A percentile compares a stretch with the other conserved stretches of the same genome.
Conservation (phyloP, 1,139 yeast genomes). For the Oligophagozyma castellii region DNA sequence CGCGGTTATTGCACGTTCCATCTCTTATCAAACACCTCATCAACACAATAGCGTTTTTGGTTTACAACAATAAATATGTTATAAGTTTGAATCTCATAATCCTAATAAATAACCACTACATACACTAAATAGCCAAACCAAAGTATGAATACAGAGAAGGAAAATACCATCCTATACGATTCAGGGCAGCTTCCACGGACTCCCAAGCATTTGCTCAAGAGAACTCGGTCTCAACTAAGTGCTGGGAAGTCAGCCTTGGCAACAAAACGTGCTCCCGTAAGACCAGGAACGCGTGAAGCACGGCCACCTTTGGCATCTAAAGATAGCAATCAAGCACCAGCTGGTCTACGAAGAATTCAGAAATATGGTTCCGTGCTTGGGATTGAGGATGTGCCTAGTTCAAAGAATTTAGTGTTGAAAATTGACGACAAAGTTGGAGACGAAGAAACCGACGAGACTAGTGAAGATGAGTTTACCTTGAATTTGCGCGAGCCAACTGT, state of each 20-base stretch:
- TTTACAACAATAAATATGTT: too few species aligned
- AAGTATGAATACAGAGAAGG: too few species aligned
- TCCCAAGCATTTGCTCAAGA: conserved; percentile 14
- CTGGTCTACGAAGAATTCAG: conserved; percentile 20
- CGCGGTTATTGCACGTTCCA: too few species aligned
- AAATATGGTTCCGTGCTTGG: conserved; percentile 23
- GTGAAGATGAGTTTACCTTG: conserved; percentile 19
- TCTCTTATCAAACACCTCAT: too few species aligned
- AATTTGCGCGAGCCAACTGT: too few species aligned
- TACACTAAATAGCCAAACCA: too few species aligned
- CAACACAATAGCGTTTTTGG: too few species aligned
- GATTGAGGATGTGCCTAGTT: conserved; percentile 11
- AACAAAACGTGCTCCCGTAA: neutral
- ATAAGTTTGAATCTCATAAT: too few species aligned
- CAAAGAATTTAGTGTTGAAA: conserved; percentile 22
- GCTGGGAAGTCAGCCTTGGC: neutral
- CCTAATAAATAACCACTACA: too few species aligned
- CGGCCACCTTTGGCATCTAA: conserved; percentile 22
- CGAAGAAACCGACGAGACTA: conserved; percentile 12
- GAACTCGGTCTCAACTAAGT: conserved; percentile 9
- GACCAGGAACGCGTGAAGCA: conserved; percentile 4
- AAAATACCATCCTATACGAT: too few species aligned
- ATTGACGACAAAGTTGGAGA: conserved; percentile 15
- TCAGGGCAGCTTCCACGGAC: too few species aligned
- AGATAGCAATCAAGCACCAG: conserved; percentile 15